These are phyloP conservation scores for Phytomonas sp. DNA, from an alignment of 208 protist species.

Conservation along the genomic window DNA sequence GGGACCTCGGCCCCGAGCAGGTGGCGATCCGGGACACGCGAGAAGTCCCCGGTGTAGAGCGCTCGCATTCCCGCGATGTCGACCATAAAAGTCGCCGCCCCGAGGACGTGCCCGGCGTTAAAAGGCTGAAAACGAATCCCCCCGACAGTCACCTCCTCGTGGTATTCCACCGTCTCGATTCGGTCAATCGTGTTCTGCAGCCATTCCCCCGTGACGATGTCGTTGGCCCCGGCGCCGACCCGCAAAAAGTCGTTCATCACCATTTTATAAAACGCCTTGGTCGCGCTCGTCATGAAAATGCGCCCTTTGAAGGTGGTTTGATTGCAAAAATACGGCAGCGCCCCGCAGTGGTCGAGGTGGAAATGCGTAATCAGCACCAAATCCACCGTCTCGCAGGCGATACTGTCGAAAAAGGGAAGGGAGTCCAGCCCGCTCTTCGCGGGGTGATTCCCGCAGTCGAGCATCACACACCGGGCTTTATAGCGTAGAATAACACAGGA, in stretches of 20 bases:
- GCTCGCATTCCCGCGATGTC: slow-evolving; percentile 96
- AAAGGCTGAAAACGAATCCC: slow-evolving; percentile 96
- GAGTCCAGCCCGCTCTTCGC: slow-evolving; percentile 90
- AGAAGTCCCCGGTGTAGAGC: slow-evolving; percentile 99
- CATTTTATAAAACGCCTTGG: slow-evolving; percentile 96
- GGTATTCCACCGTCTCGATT: slow-evolving; percentile 97
- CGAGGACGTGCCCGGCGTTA: slow-evolving; percentile 97
- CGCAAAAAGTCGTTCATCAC: slow-evolving; percentile 96
- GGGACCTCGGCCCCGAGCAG: slow-evolving; percentile 96
- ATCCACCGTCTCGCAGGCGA: slow-evolving; percentile 91
- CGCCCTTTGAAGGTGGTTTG: slow-evolving; percentile 94
- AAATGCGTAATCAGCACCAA: slow-evolving; percentile 96
- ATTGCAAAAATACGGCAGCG: slow-evolving; percentile 94
- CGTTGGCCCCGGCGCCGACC: slow-evolving; percentile 75
- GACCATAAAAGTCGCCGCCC: slow-evolving; percentile 98
- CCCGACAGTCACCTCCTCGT: slow-evolving; percentile 93
- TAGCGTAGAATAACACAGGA: slow-evolving; percentile 95
- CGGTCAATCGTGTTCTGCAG: slow-evolving; percentile 90
- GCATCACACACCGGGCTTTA: slow-evolving; percentile 95
- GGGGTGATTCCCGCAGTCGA: slow-evolving; percentile 98
- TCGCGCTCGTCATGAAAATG: slow-evolving; percentile 97
- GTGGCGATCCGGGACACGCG: slow-evolving; percentile 96
- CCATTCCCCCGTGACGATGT: slow-evolving; percentile 93
- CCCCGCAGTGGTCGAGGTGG: slow-evolving; percentile 96
- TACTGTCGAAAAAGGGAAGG: slow-evolving; percentile 97